Evolutionary conservation across 805 yeast genomes (phyloP).

Genomic region (Zygosaccharomyces bailii): DNA sequence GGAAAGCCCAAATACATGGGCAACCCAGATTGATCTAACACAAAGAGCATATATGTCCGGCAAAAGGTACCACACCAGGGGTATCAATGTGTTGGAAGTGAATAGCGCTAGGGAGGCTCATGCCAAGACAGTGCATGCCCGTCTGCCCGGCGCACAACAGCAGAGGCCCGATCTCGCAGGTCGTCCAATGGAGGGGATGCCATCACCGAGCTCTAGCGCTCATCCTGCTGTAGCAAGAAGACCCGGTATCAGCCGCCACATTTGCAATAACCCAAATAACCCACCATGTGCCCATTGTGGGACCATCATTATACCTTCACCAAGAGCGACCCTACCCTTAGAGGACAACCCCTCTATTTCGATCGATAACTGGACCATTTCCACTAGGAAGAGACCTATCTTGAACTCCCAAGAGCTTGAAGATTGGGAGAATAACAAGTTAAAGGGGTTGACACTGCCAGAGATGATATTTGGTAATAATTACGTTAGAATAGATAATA

Average conservation of each 20-base stretch:
- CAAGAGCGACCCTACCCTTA: constrained; percentile 60
- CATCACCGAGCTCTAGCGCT: constrained; percentile 5
- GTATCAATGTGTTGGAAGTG: constrained; percentile 55
- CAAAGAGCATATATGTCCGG: constrained; percentile 9
- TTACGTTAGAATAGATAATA: constrained; percentile 50
- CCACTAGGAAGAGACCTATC: constrained; percentile 72
- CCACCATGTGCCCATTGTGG: constrained; percentile 64
- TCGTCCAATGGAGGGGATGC: neutral
- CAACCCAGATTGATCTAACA: neutral
- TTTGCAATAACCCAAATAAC: constrained; percentile 37
- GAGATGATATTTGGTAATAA: constrained; percentile 97
- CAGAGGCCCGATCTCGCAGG: constrained; percentile 1
- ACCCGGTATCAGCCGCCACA: constrained; percentile 14
- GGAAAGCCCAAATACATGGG: neutral
- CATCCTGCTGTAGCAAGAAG: neutral
- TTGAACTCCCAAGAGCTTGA: constrained; percentile 73
- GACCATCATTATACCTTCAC: constrained; percentile 72
- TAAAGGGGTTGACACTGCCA: constrained; percentile 79
- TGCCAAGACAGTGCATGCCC: constrained; percentile 36
- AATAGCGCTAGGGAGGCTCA: constrained; percentile 65
- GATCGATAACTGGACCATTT: constrained; percentile 71
- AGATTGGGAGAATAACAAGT: constrained; percentile 46
- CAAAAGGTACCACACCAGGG: constrained; percentile 20
- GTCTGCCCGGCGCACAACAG: constrained; percentile 25
- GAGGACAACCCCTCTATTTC: constrained; percentile 66